These are phyloP conservation scores for Gnomoniopsis smithogilvyi DNA, from an alignment of 2,329 filamentous ascomycete genomes.

Conservation along the genomic window DNA sequence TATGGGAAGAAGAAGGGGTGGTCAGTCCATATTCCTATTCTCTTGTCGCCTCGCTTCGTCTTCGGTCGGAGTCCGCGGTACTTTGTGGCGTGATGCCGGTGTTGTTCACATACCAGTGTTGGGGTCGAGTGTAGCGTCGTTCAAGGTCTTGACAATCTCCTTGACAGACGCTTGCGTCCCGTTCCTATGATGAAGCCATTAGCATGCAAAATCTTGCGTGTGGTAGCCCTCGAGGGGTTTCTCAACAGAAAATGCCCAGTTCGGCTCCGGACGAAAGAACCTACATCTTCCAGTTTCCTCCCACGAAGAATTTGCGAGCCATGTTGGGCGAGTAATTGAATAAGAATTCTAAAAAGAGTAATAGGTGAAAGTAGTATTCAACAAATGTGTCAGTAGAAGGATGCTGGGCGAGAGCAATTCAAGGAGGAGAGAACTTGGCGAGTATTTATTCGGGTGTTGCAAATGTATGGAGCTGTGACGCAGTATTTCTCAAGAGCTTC, in stretches of 20 bases:
- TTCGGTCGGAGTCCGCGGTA: not conserved
- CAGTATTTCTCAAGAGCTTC: not conserved
- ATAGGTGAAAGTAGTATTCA: not conserved
- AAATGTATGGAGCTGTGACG: not conserved
- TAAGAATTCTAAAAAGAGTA: not conserved
- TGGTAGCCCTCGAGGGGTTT: slow-evolving; percentile 24
- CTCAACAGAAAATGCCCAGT: slow-evolving; percentile 21
- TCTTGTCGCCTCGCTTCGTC: not conserved
- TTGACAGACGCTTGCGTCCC: slow-evolving; percentile 87
- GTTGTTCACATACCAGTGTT: slow-evolving; percentile 62
- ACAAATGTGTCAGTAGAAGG: not conserved
- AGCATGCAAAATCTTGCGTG: slow-evolving; percentile 14
- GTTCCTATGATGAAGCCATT: slow-evolving; percentile 62
- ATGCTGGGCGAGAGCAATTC: not conserved
- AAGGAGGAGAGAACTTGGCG: not conserved
- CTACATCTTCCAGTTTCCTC: slow-evolving; percentile 99
- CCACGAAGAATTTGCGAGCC: slow-evolving; percentile 95
- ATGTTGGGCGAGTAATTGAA: slow-evolving; percentile 54
- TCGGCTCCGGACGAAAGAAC: slow-evolving; percentile 32
- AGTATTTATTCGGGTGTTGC: not conserved
- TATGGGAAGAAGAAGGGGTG: slow-evolving; percentile 32
- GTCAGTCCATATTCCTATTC: not conserved
- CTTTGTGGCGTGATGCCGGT: not conserved
- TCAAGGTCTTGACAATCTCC: slow-evolving; percentile 85
- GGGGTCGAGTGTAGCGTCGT: slow-evolving; percentile 75